Evolutionary conservation across 495 filamentous ascomycete species (phyloP), one percentile per base, ranked within the genome.

Genomic region (Astrothelium macrocarpum): DNA sequence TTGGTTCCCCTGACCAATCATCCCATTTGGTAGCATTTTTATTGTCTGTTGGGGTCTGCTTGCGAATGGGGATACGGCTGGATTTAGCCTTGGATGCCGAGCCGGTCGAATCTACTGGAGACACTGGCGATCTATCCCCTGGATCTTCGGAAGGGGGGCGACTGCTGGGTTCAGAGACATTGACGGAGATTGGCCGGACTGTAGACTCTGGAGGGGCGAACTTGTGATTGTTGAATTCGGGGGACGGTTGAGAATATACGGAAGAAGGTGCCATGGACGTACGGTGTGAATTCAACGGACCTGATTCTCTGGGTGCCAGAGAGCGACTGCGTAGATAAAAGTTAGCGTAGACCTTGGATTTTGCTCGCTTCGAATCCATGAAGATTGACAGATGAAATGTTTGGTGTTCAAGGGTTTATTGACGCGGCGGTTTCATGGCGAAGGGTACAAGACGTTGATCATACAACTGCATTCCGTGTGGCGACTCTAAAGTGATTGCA

Each of bases 181-280:
- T 39, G 16, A 45, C 60, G n/a, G 49, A n/a, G 72, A 65, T 39
- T 45, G 62, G 73, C 68, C 49, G 70, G 56, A 20, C 70, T 71
- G 65, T 77, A 74, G 32, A 68, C 39, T 10, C 73, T 72, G 53
- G 73, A 75, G 1, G 66, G 59, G 23, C 67, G 70, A 32, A 64
- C 67, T 28, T 70, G 56, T 28, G 49, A 65, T 31, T 32, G 59
- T 62, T 64, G 42, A 32, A 9, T 66, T 70, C 71, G 26, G 76
- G 71, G 10, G 75, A 74, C 26, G 76, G 70, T 62, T 79, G 77
- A 2, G 77, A 79, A 62, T 79, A 79, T 14, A 75, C 62, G 7
- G 77, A 79, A 31, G 75, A 56, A 29, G 49, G 49, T 26, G 49
- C 49, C 49, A 56, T 56, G 20, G 49, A 56, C 23, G 25, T 25